Evolutionary conservation across 1,284 basidiomycete genomes (phyloP).

Genomic region (Apiotrichum brassicae): DNA sequence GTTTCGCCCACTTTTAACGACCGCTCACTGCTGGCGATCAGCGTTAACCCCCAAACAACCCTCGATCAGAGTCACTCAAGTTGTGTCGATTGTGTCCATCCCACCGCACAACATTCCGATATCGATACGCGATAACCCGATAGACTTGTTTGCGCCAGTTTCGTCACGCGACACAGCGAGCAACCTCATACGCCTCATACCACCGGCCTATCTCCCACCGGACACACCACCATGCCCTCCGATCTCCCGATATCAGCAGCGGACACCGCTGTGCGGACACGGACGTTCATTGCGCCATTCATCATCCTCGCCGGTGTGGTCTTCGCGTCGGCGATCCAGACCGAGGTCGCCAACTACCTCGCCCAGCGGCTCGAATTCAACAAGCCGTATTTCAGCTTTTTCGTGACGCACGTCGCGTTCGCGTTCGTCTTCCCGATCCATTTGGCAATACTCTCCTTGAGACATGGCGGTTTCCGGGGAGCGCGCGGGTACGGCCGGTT

Average conservation of each 20-base stretch:
- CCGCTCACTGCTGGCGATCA: no score
- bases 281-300: slow-evolving; percentile 26
- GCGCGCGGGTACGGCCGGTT: background rate
- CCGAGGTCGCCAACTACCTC: slow-evolving; percentile 40
- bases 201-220: no score
- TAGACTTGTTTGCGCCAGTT: no score
- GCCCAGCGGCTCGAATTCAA: slow-evolving; percentile 28
- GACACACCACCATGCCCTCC: no score
- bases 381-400: slow-evolving; percentile 46
- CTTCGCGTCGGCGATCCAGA: slow-evolving; percentile 39
- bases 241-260: background rate
- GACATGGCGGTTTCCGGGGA: background rate
- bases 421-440: slow-evolving; percentile 40
- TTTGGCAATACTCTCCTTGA: slow-evolving; percentile 21
- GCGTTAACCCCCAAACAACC: no score
- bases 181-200: no score
- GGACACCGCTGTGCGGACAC: background rate
- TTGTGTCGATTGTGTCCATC: no score
- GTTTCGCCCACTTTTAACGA: no score
- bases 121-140: no score
- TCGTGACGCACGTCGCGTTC: slow-evolving; percentile 46
- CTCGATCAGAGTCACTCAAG: no score
- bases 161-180: no score
- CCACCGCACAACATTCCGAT: no score
- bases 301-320: slow-evolving; percentile 39